Evolutionary conservation across 1,139 yeast genomes (phyloP).

Genomic region (Lodderomyces margitis): DNA sequence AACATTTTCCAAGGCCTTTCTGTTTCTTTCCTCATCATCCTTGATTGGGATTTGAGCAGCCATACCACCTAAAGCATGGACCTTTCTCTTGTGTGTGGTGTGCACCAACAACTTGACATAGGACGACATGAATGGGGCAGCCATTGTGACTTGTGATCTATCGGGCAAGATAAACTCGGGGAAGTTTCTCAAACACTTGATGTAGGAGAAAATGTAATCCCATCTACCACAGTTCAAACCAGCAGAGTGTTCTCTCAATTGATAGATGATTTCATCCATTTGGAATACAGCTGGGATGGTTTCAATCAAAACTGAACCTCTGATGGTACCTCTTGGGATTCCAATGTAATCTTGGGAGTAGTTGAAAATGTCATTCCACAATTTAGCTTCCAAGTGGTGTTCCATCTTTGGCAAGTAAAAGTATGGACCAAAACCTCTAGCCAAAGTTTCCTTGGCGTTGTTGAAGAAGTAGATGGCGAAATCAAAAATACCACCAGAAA

Average conservation of each 20-base stretch:
- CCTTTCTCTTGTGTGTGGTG: slow-evolving; percentile 73
- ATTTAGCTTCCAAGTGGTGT: slow-evolving; percentile 74
- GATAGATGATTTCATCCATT: slow-evolving; percentile 79
- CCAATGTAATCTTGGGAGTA: slow-evolving; percentile 66
- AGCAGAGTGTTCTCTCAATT: slow-evolving; percentile 69
- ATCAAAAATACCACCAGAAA: slow-evolving; percentile 72
- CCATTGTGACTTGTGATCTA: slow-evolving; percentile 72
- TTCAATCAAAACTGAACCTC: slow-evolving; percentile 78
- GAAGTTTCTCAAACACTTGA: slow-evolving; percentile 55
- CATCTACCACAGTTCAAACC: slow-evolving; percentile 83
- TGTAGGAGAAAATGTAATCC: slow-evolving; percentile 77
- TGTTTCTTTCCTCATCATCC: slow-evolving; percentile 62
- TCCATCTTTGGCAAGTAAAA: slow-evolving; percentile 81
- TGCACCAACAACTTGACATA: slow-evolving; percentile 66
- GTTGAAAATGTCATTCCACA: slow-evolving; percentile 77
- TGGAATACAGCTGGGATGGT: slow-evolving; percentile 77
- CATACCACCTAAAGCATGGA: slow-evolving; percentile 84
- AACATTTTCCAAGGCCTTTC: slow-evolving; percentile 68
- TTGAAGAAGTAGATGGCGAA: slow-evolving; percentile 76
- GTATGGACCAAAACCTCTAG: slow-evolving; percentile 71
- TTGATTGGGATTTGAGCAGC: slow-evolving; percentile 82
- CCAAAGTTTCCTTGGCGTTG: slow-evolving; percentile 61
- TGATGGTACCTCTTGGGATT: slow-evolving; percentile 66
- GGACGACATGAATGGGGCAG: slow-evolving; percentile 70
- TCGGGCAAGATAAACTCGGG: slow-evolving; percentile 67